Evolutionary conservation across 2,329 filamentous ascomycete genomes (phyloP).

Genomic region (Endocalyx cinctus): DNA sequence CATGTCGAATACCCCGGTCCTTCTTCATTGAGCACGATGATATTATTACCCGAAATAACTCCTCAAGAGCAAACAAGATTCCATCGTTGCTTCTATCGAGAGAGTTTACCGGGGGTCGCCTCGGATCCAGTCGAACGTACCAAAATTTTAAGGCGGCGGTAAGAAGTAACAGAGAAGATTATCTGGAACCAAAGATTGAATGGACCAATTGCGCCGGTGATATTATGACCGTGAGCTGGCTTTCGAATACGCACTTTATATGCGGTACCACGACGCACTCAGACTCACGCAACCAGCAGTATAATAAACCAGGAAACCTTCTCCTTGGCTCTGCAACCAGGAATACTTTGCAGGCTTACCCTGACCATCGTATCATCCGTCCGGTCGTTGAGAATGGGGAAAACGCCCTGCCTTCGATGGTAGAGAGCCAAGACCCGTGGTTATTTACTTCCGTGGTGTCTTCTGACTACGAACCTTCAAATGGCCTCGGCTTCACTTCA

Average conservation of each 20-base stretch:
- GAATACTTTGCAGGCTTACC: conserved; percentile 44
- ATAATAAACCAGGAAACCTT: conserved; percentile 61
- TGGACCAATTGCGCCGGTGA: conserved; percentile 61
- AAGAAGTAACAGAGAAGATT: conserved; percentile 45
- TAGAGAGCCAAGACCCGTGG: conserved; percentile 57
- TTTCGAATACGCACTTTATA: conserved; percentile 49
- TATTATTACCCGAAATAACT: conserved; percentile 20
- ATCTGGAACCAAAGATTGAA: conserved; percentile 44
- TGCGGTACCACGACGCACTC: conserved; percentile 61
- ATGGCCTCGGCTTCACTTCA: conserved; percentile 50
- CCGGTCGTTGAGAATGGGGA: conserved; percentile 49
- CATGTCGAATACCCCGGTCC: conserved; percentile 12
- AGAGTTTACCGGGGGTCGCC: conserved; percentile 42
- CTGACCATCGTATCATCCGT: conserved; percentile 54
- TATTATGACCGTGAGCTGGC: conserved; percentile 54
- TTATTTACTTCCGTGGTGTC: conserved; percentile 60
- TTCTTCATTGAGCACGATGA: conserved; percentile 30
- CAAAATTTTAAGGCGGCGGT: conserved; percentile 43
- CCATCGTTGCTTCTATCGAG: conserved; percentile 43
- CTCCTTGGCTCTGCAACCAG: conserved; percentile 45
- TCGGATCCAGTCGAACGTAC: conserved; percentile 36
- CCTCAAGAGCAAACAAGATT: conserved; percentile 26
- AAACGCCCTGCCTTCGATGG: conserved; percentile 53
- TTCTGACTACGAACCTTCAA: conserved; percentile 47
- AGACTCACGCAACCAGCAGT: conserved; percentile 59